Evolutionary conservation across 768 basidiomycete genomes (phyloP).

Genomic region (Pisolithus orientalis): DNA sequence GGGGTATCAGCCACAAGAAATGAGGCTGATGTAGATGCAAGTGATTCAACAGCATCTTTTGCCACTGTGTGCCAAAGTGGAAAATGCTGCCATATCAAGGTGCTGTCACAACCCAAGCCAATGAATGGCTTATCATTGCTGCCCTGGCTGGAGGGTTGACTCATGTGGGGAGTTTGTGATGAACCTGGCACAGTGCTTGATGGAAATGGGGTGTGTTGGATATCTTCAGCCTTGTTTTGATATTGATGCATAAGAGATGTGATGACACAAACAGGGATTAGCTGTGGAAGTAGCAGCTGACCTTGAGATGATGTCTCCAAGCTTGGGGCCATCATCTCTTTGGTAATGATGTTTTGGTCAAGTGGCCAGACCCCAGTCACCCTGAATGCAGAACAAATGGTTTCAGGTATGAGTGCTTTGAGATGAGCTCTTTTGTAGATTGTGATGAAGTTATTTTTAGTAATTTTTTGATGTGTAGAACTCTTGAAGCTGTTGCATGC

Average conservation of each 20-base stretch:
- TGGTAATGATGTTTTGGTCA: slow-evolving; percentile 14
- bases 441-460: background rate
- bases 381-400: slow-evolving; percentile 17
- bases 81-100: no score
- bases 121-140: no score
- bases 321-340: slow-evolving; percentile 18
- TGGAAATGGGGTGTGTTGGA: no score
- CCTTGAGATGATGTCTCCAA: background rate
- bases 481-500: slow-evolving; percentile 3
- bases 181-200: no score
- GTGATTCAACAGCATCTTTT: background rate
- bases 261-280: background rate
- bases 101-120: no score
- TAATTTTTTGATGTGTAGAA: background rate
- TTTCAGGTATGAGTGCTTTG: slow-evolving; percentile 20
- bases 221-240: background rate
- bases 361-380: slow-evolving; percentile 18
- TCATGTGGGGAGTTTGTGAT: no score
- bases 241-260: background rate
- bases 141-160: no score
- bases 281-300: slow-evolving; percentile 13
- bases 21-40: background rate
- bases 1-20: background rate
- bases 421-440: background rate
- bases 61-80: background rate